These are phyloP conservation scores for Crithidia mellificae DNA, from an alignment of 208 protist genomes.

Conservation along the genomic window DNA sequence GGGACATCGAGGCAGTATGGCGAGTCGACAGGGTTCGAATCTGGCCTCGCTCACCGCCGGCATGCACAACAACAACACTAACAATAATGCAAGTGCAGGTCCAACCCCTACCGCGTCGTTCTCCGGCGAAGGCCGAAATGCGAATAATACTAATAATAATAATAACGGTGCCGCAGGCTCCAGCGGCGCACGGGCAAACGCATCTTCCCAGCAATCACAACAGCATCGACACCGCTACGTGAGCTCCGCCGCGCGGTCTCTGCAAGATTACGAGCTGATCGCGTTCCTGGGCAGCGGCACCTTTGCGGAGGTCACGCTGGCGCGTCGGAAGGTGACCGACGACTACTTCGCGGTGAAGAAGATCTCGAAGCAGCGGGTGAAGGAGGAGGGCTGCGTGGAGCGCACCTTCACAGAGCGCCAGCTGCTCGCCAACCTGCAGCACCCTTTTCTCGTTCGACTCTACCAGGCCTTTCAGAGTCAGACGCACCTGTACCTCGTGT, in stretches of 20 bases:
- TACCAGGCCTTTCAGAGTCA: slow-evolving; percentile 85
- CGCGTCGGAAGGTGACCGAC: slow-evolving; percentile 59
- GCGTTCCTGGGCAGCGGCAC: slow-evolving; percentile 82
- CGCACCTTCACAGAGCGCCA: slow-evolving; percentile 88
- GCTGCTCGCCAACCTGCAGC: slow-evolving; percentile 69
- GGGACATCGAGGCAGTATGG: background rate
- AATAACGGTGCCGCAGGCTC: background rate
- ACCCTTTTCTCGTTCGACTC: slow-evolving; percentile 82
- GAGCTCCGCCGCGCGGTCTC: slow-evolving; percentile 74
- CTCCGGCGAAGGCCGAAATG: background rate
- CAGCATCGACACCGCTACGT: slow-evolving; percentile 25
- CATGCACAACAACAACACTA: background rate
- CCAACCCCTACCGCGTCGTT: background rate
- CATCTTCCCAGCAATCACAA: background rate
- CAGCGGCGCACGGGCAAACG: background rate
- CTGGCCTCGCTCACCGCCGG: background rate
- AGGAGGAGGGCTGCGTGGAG: slow-evolving; percentile 77
- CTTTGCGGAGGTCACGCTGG: slow-evolving; percentile 88
- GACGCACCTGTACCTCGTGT: slow-evolving; percentile 81
- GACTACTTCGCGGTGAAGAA: slow-evolving; percentile 88
- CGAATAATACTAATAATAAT: background rate
- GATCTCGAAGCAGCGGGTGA: slow-evolving; percentile 84
- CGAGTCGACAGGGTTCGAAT: background rate
- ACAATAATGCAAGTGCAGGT: background rate
- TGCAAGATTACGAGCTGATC: slow-evolving; percentile 86